Evolutionary conservation across 208 protist species (phyloP).

Genomic region (Crithidia expoeki): DNA sequence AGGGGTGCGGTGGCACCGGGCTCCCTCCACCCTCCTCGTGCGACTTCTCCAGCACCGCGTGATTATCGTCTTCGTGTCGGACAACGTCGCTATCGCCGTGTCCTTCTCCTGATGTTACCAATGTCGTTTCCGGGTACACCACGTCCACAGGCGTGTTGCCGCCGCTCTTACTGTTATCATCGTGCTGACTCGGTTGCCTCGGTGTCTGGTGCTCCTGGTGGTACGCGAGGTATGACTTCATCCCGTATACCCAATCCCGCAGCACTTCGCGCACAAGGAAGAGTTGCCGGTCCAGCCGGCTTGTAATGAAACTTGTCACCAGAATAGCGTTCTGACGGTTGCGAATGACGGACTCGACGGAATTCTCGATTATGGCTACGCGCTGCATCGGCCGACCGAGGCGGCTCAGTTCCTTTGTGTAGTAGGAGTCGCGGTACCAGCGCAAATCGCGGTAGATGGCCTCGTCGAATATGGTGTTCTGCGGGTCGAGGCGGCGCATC

Average conservation of each 20-base stretch:
- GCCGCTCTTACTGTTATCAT: background rate
- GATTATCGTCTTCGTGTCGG: background rate
- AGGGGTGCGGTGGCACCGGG: slow-evolving; percentile 18
- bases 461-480: slow-evolving; percentile 73
- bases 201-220: slow-evolving; percentile 2
- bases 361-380: slow-evolving; percentile 91
- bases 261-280: slow-evolving; percentile 71
- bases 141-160: slow-evolving; percentile 5
- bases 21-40: slow-evolving; percentile 22
- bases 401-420: slow-evolving; percentile 87
- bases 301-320: slow-evolving; percentile 86
- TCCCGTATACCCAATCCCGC: slow-evolving; percentile 60
- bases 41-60: background rate
- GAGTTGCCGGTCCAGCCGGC: slow-evolving; percentile 70
- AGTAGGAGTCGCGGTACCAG: slow-evolving; percentile 87
- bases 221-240: slow-evolving; percentile 30
- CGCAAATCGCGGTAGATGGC: slow-evolving; percentile 84
- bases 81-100: background rate
- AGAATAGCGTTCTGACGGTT: slow-evolving; percentile 86
- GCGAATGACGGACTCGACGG: slow-evolving; percentile 74
- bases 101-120: background rate
- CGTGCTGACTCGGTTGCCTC: slow-evolving; percentile 1
- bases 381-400: slow-evolving; percentile 77
- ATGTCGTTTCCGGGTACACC: background rate
- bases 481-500: slow-evolving; percentile 73